Conservation (phyloP, 2,329 filamentous ascomycete species). For the Colletotrichum paranaense region DNA sequence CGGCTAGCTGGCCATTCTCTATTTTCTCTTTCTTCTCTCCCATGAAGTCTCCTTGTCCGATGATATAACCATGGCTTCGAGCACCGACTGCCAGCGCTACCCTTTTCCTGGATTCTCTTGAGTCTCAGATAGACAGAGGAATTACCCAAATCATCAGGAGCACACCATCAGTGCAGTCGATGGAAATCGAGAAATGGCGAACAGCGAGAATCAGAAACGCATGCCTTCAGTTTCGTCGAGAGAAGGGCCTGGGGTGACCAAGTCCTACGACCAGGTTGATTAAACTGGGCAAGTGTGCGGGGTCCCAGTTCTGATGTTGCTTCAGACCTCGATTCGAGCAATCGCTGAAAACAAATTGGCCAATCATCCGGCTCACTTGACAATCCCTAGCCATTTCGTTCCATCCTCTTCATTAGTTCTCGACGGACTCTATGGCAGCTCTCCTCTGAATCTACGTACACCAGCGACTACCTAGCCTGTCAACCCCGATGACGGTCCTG, state of each 20-base stretch:
- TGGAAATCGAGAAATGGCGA: neutral
- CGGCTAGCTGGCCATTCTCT: neutral
- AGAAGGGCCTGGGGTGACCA: neutral
- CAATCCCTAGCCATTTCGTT: neutral
- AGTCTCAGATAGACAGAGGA: neutral
- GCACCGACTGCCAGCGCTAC: too few relatives aligned
- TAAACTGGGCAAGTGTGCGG: neutral
- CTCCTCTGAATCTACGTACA: neutral
- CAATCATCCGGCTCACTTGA: too few relatives aligned
- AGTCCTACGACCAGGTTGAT: neutral
- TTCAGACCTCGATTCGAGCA: neutral
- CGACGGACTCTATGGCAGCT: accelerated
- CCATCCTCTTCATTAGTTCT: neutral
- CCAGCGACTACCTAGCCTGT: neutral
- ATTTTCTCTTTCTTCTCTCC: neutral
- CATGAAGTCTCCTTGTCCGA: neutral
- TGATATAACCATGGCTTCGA: neutral
- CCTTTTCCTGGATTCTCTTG: neutral
- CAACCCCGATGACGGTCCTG: neutral
- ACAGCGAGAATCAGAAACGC: neutral
- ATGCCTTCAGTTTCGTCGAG: neutral
- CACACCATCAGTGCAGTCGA: neutral
- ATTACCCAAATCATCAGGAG: neutral
- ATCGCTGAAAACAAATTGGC: neutral
- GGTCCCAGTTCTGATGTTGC: neutral